These are phyloP conservation scores for Diplocarpon rosae DNA, from an alignment of 2,329 filamentous ascomycete species.

Conservation along the genomic window DNA sequence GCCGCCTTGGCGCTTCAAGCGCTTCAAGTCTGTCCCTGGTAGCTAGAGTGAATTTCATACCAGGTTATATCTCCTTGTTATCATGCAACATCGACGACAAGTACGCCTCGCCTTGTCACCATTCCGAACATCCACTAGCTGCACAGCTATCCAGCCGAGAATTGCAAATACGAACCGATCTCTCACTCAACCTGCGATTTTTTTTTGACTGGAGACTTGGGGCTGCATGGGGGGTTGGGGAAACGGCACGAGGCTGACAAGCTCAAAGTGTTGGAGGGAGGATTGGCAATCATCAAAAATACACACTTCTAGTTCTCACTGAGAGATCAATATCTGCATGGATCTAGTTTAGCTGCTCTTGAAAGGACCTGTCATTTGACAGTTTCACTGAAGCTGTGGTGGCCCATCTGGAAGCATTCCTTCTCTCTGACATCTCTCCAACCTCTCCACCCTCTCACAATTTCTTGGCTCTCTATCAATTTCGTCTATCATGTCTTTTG, in stretches of 20 bases:
- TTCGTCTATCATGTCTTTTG: conserved; percentile 46
- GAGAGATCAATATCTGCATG: conserved; percentile 28
- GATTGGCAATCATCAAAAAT: conserved; percentile 27
- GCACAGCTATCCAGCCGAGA: background rate
- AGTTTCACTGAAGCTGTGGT: conserved; percentile 15
- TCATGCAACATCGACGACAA: too few species aligned
- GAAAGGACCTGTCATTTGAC: conserved; percentile 21
- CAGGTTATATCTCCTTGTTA: too few species aligned
- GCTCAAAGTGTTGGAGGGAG: conserved; percentile 14
- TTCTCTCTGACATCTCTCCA: conserved; percentile 12
- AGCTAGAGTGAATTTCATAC: background rate
- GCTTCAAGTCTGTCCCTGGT: background rate
- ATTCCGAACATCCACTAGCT: background rate
- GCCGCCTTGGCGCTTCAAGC: background rate
- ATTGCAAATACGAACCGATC: background rate
- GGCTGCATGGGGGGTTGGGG: conserved; percentile 15
- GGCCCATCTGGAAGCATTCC: conserved; percentile 19
- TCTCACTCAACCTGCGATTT: background rate
- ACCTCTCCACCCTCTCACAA: conserved; percentile 14
- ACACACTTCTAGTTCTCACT: conserved; percentile 29
- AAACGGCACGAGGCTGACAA: conserved; percentile 14
- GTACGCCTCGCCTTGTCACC: background rate
- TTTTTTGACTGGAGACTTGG: conserved; percentile 9
- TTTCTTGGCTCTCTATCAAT: conserved; percentile 17
- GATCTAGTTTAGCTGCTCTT: conserved; percentile 28